Evolutionary conservation across 192 early-diverging fungal genomes (phyloP).

Genomic region (Linderina pennispora): DNA sequence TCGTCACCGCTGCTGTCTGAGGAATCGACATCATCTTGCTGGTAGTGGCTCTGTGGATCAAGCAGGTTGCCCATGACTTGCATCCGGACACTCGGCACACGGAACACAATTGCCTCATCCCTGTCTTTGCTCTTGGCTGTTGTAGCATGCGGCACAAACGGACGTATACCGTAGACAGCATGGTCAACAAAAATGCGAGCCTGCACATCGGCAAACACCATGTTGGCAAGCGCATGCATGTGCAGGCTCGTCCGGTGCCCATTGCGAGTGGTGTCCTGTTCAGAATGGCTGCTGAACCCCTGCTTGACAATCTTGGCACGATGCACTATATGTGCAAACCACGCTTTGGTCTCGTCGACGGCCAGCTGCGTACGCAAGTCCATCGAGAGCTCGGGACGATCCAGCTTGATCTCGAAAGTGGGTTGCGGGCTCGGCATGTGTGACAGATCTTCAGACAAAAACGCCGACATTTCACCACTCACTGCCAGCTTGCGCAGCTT

Average conservation of each 20-base stretch:
- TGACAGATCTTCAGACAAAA: constrained; percentile 40
- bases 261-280: not conserved
- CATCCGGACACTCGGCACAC: constrained; percentile 30
- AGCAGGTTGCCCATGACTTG: constrained; percentile 29
- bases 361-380: constrained; percentile 37
- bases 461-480: constrained; percentile 45
- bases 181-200: constrained; percentile 28
- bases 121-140: not conserved
- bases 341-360: constrained; percentile 24
- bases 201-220: constrained; percentile 40
- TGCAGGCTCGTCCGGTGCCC: constrained; percentile 3
- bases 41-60: not conserved
- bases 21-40: not conserved
- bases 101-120: constrained; percentile 13
- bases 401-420: constrained; percentile 23
- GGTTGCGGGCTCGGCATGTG: constrained; percentile 37
- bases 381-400: constrained; percentile 28
- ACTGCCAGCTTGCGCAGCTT: constrained; percentile 25
- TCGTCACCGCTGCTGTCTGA: not conserved
- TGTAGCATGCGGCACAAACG: constrained; percentile 7
- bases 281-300: not conserved
- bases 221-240: constrained; percentile 18
- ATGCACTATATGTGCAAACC: constrained; percentile 10
- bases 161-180: constrained; percentile 32
- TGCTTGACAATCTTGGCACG: too few relatives aligned